phyloP scores from a whole-genome alignment of 179 eudicot species.

The Silene noctiflora region DNA sequence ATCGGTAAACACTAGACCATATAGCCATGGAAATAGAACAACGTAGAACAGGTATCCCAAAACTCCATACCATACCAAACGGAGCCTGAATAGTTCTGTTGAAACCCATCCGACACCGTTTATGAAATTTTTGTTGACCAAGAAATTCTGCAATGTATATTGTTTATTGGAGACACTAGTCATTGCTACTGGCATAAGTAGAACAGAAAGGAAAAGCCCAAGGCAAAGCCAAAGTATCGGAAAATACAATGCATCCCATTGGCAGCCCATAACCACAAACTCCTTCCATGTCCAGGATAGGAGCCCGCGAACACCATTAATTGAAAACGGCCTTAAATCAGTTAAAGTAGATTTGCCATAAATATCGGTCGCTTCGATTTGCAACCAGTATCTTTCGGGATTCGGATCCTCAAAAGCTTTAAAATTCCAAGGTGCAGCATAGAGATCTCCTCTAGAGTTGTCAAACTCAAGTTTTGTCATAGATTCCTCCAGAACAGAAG shows the following conservation, averaged over 20 bases:
- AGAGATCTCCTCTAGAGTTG: slow-evolving; percentile 51
- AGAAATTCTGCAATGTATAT: slow-evolving; percentile 46
- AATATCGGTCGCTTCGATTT: slow-evolving; percentile 70
- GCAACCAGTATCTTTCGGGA: slow-evolving; percentile 69
- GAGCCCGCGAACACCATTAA: slow-evolving; percentile 47
- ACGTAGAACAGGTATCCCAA: slow-evolving; percentile 64
- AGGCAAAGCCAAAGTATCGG: slow-evolving; percentile 59
- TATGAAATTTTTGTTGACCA: slow-evolving; percentile 45
- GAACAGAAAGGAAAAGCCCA: slow-evolving; percentile 36
- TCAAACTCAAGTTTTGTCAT: slow-evolving; percentile 48
- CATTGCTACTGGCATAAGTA: slow-evolving; percentile 50
- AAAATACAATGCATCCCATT: slow-evolving; percentile 70
- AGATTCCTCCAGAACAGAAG: slow-evolving; percentile 51
- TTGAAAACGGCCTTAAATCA: slow-evolving; percentile 72
- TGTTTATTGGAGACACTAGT: slow-evolving; percentile 38
- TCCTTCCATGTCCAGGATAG: slow-evolving; percentile 82
- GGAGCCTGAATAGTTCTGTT: slow-evolving; percentile 51
- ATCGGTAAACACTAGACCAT: slow-evolving; percentile 62
- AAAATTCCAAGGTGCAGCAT: slow-evolving; percentile 62
- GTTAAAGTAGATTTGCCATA: slow-evolving; percentile 46
- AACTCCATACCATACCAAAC: slow-evolving; percentile 43
- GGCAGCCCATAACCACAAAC: slow-evolving; percentile 89
- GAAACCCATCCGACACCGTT: slow-evolving; percentile 55
- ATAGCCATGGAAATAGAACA: slow-evolving; percentile 75
- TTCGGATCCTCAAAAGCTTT: slow-evolving; percentile 75